Base-by-base conservation (phyloP, 208 protist genomes). In the Wallacemonas sp. region DNA sequence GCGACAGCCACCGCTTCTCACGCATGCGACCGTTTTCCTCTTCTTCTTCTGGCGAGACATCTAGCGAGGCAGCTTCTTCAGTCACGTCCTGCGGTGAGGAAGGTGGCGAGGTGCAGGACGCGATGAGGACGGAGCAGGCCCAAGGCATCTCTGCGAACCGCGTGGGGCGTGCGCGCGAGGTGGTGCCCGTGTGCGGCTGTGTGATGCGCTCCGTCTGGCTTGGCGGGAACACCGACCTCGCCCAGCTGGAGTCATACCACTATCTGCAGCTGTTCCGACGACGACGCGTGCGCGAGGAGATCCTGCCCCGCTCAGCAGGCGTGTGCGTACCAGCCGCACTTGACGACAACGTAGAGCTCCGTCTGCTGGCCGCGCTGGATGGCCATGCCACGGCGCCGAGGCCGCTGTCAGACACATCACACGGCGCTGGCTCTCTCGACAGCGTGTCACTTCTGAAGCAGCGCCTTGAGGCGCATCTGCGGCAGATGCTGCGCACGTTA, bases 201-300 rank as follows among this genome's bases (percentile, higher is more conserved):
- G 77, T 82, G 5, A 66, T 46, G 11, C 22, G 53, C 24, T 72
- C 71, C 31, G 53, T 82, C 24, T 33, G 77, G 41, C 39, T 82
- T 15, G 66, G 77, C 8, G 70, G 67, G 2, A 41, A 59, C n/a
- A 75, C 68, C 12, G 58, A 49, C 1, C 54, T 46, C 6, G 34
- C 24, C 3, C 71, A 75, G 55, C 51, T 9, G 17, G 31, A 39
- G 15, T 26, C 51, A 3, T 17, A n/a, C 11, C 51, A 58, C 51
- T 58, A 58, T 31, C 41, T 58, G 19, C 30, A 38, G 30, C 19
- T 58, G 15, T 58, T 58, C 19, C 51, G 51, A 4, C 24, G 51
- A 4, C 51, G 51, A 8, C 51, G 22, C 9, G 51, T 58, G 51
- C 51, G 51, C 4, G 51, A 58, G 51, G 9, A 3, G 28, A 11